These are phyloP conservation scores for Triadica sebifera DNA, from an alignment of 345 rosid species.

Conservation along the genomic window DNA sequence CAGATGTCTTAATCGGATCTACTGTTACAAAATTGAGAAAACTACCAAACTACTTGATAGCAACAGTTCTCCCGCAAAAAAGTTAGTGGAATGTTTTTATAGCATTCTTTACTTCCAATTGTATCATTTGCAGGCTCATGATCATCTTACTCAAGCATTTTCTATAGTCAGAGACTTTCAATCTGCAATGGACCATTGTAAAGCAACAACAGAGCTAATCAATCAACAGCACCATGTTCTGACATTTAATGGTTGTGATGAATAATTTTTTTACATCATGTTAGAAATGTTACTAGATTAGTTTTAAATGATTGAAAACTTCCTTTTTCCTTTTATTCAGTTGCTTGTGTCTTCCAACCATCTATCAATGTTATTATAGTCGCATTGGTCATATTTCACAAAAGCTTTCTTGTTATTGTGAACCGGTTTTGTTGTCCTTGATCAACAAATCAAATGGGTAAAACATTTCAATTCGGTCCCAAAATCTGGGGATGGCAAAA, in stretches of 20 bases:
- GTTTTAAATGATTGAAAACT: not conserved
- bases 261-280: not conserved
- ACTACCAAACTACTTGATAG: not conserved
- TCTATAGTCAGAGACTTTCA: slow-evolving; percentile 56
- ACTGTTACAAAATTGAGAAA: not conserved
- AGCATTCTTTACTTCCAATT: not conserved
- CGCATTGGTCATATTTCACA: not conserved
- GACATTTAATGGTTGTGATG: not conserved
- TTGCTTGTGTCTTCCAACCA: not conserved
- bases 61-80: not conserved
- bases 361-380: not conserved
- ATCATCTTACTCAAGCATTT: slow-evolving; percentile 63
- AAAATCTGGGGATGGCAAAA: not conserved
- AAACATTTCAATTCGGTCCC: not conserved
- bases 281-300: not conserved
- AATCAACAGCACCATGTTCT: not conserved
- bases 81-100: not conserved
- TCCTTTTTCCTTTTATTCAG: not conserved
- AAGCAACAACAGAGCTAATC: slow-evolving; percentile 58
- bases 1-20: not conserved
- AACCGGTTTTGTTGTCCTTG: not conserved
- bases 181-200: slow-evolving; percentile 57
- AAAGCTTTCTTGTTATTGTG: not conserved
- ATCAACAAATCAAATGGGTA: not conserved
- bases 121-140: slow-evolving; percentile 54